Percentiles rank a stretch among this genome's conserved stretches.
These are phyloP conservation scores for Platanthera guangdongensis DNA, from an alignment of 106 monocot genomes.

Conservation along the genomic window DNA sequence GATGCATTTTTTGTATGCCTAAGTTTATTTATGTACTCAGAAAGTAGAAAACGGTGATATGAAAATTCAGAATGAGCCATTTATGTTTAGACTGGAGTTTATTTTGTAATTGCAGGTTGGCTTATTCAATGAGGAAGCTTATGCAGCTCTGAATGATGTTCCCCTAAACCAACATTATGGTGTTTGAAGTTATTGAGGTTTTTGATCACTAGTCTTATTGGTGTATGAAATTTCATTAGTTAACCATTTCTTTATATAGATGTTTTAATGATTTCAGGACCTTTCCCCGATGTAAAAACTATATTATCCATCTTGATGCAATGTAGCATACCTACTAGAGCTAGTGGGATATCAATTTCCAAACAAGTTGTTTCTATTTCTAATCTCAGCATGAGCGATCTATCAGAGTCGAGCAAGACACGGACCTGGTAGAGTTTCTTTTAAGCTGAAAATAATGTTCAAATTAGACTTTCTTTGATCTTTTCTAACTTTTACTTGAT, in stretches of 20 bases:
- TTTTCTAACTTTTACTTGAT: no score
- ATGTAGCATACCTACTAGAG: no score
- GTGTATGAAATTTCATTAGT: no score
- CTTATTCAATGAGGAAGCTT: conserved; percentile 48
- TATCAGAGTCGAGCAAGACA: conserved; percentile 65
- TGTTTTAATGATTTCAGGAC: no score
- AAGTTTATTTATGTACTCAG: neutral
- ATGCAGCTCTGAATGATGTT: conserved; percentile 26
- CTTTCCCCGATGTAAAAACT: no score
- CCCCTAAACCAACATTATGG: conserved; percentile 56
- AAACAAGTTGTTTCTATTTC: conserved; percentile 21
- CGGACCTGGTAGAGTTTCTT: conserved; percentile 24
- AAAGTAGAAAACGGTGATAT: neutral
- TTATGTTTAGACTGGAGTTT: neutral
- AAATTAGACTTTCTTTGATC: no score
- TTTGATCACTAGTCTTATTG: no score
- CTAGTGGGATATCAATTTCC: conserved; percentile 22
- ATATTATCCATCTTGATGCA: no score
- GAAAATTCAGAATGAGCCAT: neutral
- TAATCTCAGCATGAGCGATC: conserved; percentile 57
- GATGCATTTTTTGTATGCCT: neutral
- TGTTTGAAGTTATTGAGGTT: no score
- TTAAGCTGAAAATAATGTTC: no score
- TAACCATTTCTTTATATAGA: no score
- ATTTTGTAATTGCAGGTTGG: conserved; percentile 29